phyloP scores from a whole-genome alignment of 2,329 filamentous ascomycete genomes.

The Epichloe hybrida region DNA sequence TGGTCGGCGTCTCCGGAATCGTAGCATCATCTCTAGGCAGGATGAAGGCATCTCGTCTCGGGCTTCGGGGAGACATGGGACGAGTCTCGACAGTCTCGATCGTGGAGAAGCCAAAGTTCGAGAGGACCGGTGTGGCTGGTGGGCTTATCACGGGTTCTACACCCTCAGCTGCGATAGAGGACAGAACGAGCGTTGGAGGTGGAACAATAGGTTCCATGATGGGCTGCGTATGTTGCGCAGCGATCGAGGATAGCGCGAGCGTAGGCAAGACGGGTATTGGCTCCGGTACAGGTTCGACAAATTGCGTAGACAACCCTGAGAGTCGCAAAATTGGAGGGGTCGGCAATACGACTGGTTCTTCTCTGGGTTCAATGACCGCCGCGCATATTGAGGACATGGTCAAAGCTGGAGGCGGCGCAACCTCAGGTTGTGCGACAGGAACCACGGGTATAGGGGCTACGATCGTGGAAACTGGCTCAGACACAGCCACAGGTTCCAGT shows the following conservation, averaged over 20 bases:
- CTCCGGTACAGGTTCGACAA: constrained; percentile 23
- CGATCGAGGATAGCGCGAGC: constrained; percentile 19
- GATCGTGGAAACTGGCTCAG: constrained; percentile 6
- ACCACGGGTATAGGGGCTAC: constrained; percentile 1
- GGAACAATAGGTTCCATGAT: constrained; percentile 9
- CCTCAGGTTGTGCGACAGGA: not conserved
- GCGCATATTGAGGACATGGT: constrained; percentile 18
- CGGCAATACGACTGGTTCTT: constrained; percentile 13
- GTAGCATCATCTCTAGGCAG: constrained; percentile 33
- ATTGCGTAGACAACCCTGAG: constrained; percentile 21
- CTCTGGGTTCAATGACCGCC: constrained; percentile 21
- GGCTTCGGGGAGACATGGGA: constrained; percentile 34
- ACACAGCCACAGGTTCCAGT: constrained; percentile 15
- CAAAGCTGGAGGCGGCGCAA: constrained; percentile 9
- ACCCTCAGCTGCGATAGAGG: constrained; percentile 21
- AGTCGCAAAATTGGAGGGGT: constrained; percentile 16
- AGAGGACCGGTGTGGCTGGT: constrained; percentile 14
- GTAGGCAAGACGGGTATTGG: constrained; percentile 11
- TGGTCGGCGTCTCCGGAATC: constrained; percentile 26
- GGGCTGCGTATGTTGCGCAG: constrained; percentile 18
- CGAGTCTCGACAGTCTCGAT: constrained; percentile 33
- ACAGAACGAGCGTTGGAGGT: constrained; percentile 21
- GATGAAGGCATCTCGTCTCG: constrained; percentile 42
- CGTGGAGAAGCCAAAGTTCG: constrained; percentile 28
- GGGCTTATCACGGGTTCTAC: constrained; percentile 22